Conservation (phyloP, 352 stramenopile genomes). For the Globisporangium splendens region DNA sequence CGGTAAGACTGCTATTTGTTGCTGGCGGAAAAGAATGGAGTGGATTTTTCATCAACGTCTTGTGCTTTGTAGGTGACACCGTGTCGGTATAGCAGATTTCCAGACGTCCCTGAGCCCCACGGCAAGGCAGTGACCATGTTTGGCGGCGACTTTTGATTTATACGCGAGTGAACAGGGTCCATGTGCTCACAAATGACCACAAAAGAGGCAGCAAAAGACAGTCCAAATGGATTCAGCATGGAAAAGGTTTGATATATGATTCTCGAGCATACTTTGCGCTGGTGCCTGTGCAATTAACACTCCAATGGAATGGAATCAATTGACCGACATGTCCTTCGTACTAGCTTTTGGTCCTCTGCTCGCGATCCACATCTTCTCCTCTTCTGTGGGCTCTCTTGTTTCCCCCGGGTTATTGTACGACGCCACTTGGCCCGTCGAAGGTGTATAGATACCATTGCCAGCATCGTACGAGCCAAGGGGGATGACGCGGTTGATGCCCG, state of each 20-base stretch:
- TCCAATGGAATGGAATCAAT: conserved; percentile 18
- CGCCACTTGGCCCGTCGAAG: conserved; percentile 46
- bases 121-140: conserved; percentile 16
- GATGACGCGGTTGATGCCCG: conserved; percentile 53
- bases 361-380: conserved; percentile 63
- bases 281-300: not conserved
- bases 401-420: conserved; percentile 54
- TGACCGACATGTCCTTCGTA: conserved; percentile 69
- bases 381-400: conserved; percentile 38
- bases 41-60: not conserved
- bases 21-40: no score
- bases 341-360: conserved; percentile 59
- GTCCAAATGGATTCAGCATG: not conserved
- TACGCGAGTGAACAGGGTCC: not conserved
- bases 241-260: not conserved
- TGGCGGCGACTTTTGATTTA: conserved; percentile 11
- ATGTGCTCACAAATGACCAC: no score
- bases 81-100: conserved; percentile 28
- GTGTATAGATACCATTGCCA: conserved; percentile 71
- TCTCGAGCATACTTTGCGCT: not conserved
- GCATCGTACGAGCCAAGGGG: conserved; percentile 72
- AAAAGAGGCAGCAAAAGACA: no score
- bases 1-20: conserved; percentile 21
- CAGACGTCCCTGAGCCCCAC: conserved; percentile 43
- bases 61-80: not conserved